These are phyloP conservation scores for Paxillus rubicundulus DNA, from an alignment of 768 basidiomycete genomes.

Conservation along the genomic window DNA sequence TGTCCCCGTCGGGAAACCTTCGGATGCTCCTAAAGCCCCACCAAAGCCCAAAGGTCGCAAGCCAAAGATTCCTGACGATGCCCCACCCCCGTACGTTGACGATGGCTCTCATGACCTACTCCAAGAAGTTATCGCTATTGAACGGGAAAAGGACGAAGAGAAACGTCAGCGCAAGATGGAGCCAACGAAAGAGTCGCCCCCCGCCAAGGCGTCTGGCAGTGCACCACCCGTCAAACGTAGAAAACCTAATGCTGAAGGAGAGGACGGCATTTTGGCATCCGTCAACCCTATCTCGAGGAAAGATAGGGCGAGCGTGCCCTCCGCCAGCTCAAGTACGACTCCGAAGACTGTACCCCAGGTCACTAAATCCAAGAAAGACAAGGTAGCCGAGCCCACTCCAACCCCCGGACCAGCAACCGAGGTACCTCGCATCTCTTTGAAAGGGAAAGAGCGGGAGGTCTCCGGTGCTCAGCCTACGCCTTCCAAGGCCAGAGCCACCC, in stretches of 20 bases:
- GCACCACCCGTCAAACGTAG: conserved; percentile 55
- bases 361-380: conserved; percentile 48
- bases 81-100: conserved; percentile 68
- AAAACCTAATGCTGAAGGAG: conserved; percentile 45
- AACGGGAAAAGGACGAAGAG: conserved; percentile 60
- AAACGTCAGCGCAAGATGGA: conserved; percentile 47
- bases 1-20: conserved; percentile 19
- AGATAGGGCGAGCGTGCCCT: conserved; percentile 30
- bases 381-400: conserved; percentile 29
- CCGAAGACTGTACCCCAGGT: conserved; percentile 24
- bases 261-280: conserved; percentile 63
- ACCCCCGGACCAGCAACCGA: conserved; percentile 18
- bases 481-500: conserved; percentile 39
- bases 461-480: conserved; percentile 32
- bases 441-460: conserved; percentile 75
- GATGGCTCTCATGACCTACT: conserved; percentile 81
- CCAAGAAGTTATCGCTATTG: conserved; percentile 80
- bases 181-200: conserved; percentile 36
- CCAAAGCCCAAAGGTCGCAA: conserved; percentile 43
- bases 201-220: conserved; percentile 37
- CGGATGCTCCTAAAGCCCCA: conserved; percentile 33
- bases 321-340: conserved; percentile 40
- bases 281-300: conserved; percentile 61
- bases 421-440: conserved; percentile 44
- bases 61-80: conserved; percentile 43